Evolutionary conservation across 2,329 filamentous ascomycete species (phyloP), one percentile per base, ranked within the genome.

Genomic region (Sporothrix globosa): DNA sequence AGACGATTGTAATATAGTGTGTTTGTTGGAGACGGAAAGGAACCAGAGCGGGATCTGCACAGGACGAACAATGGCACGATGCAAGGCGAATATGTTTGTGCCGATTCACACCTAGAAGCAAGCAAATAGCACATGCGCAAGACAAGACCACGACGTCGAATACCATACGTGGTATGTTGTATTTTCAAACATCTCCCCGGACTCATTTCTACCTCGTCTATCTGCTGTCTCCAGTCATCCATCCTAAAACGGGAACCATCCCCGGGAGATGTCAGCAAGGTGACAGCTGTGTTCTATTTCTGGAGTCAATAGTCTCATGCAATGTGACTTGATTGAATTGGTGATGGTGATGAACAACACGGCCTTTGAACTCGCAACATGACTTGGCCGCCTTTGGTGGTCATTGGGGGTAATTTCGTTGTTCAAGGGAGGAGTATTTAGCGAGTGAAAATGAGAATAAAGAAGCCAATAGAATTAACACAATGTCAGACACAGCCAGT

Each of bases 261-360:
- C 10, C 46, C 46, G 27, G 27, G 27, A 41, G 13, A 17, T 50
- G 44, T 66, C 46, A 19, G 27, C 44, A 66, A 10, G 44, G 61
- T 65, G 24, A 50, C 61, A 65, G 10, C n/a, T n/a, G 3, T 50
- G 61, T 50, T 65, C 61, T 65, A 65, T 65, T 65, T 65, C 61
- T 65, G 44, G 61, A 65, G 34, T 19, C 24, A 30, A 50, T 48
- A 65, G 61, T n/a, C 14, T 13, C 17, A 44, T 65, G 61, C 44
- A 65, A 65, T 24, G 44, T 65, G 44, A 63, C 27, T 44, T 50
- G 44, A 65, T n/a, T 34, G 61, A 50, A 30, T n/a, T 30, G 44
- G 41, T 30, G 24, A 50, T 48, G 60, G 21, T n/a, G 24, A 65
- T 50, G 58, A n/a, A 4, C 39, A 21, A 46, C 34, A 6, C 34